phyloP scores from a whole-genome alignment of 768 basidiomycete species.

The Pleurotus pulmonarius region DNA sequence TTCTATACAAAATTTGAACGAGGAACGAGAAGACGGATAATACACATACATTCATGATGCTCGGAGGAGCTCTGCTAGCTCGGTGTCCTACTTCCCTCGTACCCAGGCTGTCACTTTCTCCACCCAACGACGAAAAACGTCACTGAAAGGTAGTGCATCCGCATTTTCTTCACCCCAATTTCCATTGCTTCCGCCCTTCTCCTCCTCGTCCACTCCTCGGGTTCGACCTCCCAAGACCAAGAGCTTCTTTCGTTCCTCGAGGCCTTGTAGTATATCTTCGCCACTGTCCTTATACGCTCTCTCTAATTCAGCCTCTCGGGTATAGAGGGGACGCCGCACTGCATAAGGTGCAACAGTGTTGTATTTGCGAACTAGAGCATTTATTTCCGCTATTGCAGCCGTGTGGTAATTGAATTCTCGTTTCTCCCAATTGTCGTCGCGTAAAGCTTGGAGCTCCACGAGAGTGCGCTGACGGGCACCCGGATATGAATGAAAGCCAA shows the following conservation, averaged over 20 bases:
- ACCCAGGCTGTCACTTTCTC: background rate
- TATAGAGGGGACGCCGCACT: slow-evolving; percentile 63
- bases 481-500: slow-evolving; percentile 2
- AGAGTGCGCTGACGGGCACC: slow-evolving; percentile 6
- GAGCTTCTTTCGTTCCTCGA: slow-evolving; percentile 24
- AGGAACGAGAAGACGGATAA: no score
- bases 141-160: background rate
- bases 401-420: slow-evolving; percentile 68
- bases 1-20: no score
- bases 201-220: background rate
- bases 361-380: slow-evolving; percentile 72
- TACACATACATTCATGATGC: slow-evolving; percentile 9
- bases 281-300: slow-evolving; percentile 46
- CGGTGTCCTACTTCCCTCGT: slow-evolving; percentile 3
- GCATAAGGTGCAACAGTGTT: slow-evolving; percentile 78
- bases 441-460: slow-evolving; percentile 36
- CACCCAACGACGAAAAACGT: slow-evolving; percentile 9
- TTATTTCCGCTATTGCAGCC: slow-evolving; percentile 65
- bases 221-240: background rate
- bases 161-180: background rate
- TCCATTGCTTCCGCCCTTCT: background rate
- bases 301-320: slow-evolving; percentile 54
- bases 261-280: slow-evolving; percentile 45
- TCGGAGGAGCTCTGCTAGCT: background rate
- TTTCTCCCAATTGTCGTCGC: slow-evolving; percentile 69